Base-by-base conservation (phyloP, 2,329 filamentous ascomycete genomes). In the Paradendryphiella salina region DNA sequence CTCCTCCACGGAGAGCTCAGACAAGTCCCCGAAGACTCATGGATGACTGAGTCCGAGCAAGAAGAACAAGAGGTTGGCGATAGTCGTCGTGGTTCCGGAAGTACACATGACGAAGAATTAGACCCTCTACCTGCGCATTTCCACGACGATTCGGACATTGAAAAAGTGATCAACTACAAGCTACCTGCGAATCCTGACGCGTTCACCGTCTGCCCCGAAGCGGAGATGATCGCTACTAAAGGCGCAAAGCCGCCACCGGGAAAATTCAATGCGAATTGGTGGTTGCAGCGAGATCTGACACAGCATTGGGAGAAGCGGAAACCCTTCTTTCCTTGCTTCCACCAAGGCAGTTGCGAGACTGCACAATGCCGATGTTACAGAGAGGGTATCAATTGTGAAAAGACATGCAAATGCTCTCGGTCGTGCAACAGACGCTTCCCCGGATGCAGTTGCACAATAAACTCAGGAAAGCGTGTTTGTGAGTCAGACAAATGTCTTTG, bases 301-400 rank as follows among this genome's bases (percentile, higher is more conserved):
- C 79, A 83, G 55, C 76, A 82, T 45, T 81, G 83, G 55, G 79
- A 84, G 37, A 74, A 79, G 13, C 79, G 83, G 31, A 80, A 82
- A 28, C 76, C 82, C 1, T 81, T 82, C 42, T 82, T 85, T 48
- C 85, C 87, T 3, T 92, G 88, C 63, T 79, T 80, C 43, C 88
- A 92, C 61, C 81, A 85, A 21, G 87, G 87, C 0, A 50, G 40
- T 2, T 92, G 88, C 69, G 80, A 80, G 13, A 79, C 79, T n/a
- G 73, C 69, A 10, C 62, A 74, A 14, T 93, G 89, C 60, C 75
- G 79, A 1, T 93, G 89, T 63, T 84, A 82, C 13, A 71, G 78
- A 39, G 76, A 80, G 8, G 78, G 79, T 13, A 75, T 90, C 15
- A 79, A 87, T 14, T 93, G 89, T 64, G 88, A 92, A 58, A 87